Percentiles rank a stretch among this genome's conserved stretches.
phyloP scores from a whole-genome alignment of 1,139 yeast genomes.

The Eremothecium gossypii region DNA sequence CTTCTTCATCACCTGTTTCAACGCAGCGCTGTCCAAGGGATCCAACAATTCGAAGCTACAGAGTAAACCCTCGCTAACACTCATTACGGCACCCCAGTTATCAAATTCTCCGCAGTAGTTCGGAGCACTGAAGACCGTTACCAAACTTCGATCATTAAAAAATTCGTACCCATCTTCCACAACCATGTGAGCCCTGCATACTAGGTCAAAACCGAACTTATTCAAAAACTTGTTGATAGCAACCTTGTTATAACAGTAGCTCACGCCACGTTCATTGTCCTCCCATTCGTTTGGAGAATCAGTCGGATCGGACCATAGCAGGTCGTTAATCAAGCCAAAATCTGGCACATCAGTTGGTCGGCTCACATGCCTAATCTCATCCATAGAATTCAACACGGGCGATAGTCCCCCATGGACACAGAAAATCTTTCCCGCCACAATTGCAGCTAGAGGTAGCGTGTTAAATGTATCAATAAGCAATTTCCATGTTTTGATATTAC shows the following conservation, averaged over 20 bases:
- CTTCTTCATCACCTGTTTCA: constrained; percentile 85
- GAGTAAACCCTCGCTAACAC: constrained; percentile 82
- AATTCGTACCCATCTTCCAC: constrained; percentile 98
- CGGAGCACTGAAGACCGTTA: constrained; percentile 93
- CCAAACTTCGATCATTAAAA: constrained; percentile 85
- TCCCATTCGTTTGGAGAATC: constrained; percentile 96
- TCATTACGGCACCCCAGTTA: constrained; percentile 99
- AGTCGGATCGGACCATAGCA: constrained; percentile 95
- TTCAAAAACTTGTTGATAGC: constrained; percentile 86
- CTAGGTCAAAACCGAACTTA: constrained; percentile 86
- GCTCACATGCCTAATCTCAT: constrained; percentile 82
- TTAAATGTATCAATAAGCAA: constrained; percentile 88
- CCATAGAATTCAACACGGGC: constrained; percentile 83
- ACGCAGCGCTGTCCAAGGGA: constrained; percentile 86
- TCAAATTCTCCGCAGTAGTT: constrained; percentile 98
- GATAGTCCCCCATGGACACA: constrained; percentile 97
- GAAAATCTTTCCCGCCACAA: constrained; percentile 91
- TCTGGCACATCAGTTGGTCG: constrained; percentile 98
- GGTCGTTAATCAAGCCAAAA: constrained; percentile 82
- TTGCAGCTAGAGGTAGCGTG: constrained; percentile 89
- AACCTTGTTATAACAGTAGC: constrained; percentile 88
- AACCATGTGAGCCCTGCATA: constrained; percentile 97
- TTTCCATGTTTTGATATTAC: constrained; percentile 91
- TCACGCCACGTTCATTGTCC: constrained; percentile 94
- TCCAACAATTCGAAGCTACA: constrained; percentile 90